Evolutionary conservation across 345 rosid genomes (phyloP), one percentile per base, ranked within the genome.

Genomic region (Adansonia digitata): DNA sequence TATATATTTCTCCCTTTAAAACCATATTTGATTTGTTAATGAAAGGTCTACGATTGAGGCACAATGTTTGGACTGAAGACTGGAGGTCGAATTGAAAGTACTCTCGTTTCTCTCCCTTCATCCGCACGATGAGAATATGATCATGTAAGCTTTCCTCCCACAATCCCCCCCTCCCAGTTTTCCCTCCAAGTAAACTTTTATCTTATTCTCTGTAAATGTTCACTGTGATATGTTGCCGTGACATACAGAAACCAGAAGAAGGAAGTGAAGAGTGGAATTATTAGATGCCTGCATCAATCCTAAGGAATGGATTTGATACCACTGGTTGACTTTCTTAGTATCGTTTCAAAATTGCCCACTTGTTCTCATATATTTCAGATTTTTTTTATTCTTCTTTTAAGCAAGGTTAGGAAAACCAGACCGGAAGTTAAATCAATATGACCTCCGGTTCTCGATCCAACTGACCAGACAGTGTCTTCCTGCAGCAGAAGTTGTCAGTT

Each of bases 61-160:
- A 95, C 99, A 43, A 93, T 98, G 24, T 95, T 95, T 81, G 99
- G 99, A 69, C 80, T 95, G 81, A 95, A 95, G 85, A 95, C 99
- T 0, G 98, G 99, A 77, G 98, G 98, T 27, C 79, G 98, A 73
- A 95, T 95, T 63, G 98, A 95, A 88, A 95, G 99, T 71, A 93
- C 93, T 82, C 97, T 95, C 22, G 99, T 95, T 74, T 95, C 98
- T 77, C 91, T 95, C 72, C 99, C 98, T 2, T 86, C 90, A 10
- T 80, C 97, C 7, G 95, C 98, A 63, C 90, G 98, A 67, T 94
- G 98, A 98, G 98, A 94, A 71, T 94, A 94, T 75, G 98, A 94
- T 74, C 98, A 92, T 75, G 98, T 94, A 85, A 86, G 92, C 78
- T 75, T 65, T 26, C 61, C 11, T 53, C 13, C 57, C 20, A 0